Evolutionary conservation across 768 basidiomycete species (phyloP).

Genomic region (Xerocomus brunneocitrinus): DNA sequence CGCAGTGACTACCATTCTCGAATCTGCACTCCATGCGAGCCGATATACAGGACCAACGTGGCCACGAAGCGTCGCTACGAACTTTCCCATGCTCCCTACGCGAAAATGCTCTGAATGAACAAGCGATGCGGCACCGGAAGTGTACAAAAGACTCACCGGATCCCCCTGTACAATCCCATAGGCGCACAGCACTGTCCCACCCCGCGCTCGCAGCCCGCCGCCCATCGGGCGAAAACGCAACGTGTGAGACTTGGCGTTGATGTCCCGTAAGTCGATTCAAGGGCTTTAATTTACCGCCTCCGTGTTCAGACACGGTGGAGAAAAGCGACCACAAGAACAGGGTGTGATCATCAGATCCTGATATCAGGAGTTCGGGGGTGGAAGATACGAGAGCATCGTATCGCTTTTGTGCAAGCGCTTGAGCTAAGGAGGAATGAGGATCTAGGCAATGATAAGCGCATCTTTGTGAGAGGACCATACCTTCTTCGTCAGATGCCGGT

Average conservation of each 20-base stretch:
- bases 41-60: constrained; percentile 95
- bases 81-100: constrained; percentile 67
- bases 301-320: constrained; percentile 36
- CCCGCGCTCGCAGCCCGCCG: constrained; percentile 87
- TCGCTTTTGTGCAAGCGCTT: constrained; percentile 67
- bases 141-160: constrained; percentile 33
- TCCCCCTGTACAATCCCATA: constrained; percentile 75
- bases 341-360: constrained; percentile 97
- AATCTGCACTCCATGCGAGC: constrained; percentile 93
- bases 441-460: too few species aligned
- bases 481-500: constrained; percentile 78
- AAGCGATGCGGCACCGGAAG: background rate
- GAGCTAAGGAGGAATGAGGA: constrained; percentile 44
- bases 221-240: constrained; percentile 93
- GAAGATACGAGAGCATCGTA: constrained; percentile 66
- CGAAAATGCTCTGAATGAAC: background rate
- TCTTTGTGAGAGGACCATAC: constrained; percentile 35
- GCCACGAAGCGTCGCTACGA: constrained; percentile 84
- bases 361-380: constrained; percentile 80
- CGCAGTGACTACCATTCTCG: constrained; percentile 85
- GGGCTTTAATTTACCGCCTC: constrained; percentile 57
- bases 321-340: constrained; percentile 93
- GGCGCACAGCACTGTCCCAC: constrained; percentile 84
- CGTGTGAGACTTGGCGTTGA: constrained; percentile 91
- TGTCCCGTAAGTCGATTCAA: constrained; percentile 85